A percentile compares a stretch with the other conserved stretches of the same genome.
phyloP scores from a whole-genome alignment of 345 rosid species.

The Camelina neglecta region DNA sequence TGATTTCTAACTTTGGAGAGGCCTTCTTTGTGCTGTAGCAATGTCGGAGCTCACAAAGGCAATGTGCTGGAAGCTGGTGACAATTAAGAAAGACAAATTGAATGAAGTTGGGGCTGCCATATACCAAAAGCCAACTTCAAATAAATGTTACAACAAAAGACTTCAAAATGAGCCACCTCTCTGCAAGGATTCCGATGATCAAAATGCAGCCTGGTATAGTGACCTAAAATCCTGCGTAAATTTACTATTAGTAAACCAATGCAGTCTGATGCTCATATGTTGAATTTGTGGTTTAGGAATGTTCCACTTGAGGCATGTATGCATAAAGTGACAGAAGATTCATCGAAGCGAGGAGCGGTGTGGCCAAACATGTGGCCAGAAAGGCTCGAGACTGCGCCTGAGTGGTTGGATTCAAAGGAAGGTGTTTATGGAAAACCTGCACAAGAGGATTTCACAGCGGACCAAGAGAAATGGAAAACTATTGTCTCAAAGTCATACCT shows the following conservation, averaged over 20 bases:
- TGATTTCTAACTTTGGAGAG: slow-evolving; percentile 29
- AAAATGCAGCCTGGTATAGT: slow-evolving; percentile 72
- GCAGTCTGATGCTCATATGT: slow-evolving; percentile 18
- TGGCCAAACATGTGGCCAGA: slow-evolving; percentile 82
- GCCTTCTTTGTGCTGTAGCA: slow-evolving; percentile 51
- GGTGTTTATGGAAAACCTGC: slow-evolving; percentile 78
- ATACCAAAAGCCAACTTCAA: slow-evolving; percentile 70
- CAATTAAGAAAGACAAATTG: slow-evolving; percentile 58
- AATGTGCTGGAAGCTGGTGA: slow-evolving; percentile 77
- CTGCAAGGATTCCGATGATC: slow-evolving; percentile 74
- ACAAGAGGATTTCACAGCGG: slow-evolving; percentile 64
- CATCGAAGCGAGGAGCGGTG: slow-evolving; percentile 61
- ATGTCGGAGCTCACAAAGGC: slow-evolving; percentile 68
- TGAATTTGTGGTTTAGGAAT: slow-evolving; percentile 53
- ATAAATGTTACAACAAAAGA: slow-evolving; percentile 64
- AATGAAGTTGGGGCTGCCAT: slow-evolving; percentile 72
- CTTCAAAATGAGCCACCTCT: slow-evolving; percentile 61
- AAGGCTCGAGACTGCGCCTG: slow-evolving; percentile 68
- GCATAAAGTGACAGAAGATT: slow-evolving; percentile 67
- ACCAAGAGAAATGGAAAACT: slow-evolving; percentile 71
- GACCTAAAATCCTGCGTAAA: background rate
- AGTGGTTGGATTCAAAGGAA: slow-evolving; percentile 67
- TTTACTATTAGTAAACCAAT: slow-evolving; percentile 6
- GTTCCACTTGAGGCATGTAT: slow-evolving; percentile 81
- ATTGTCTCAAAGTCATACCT: slow-evolving; percentile 64